Percentiles rank a stretch among this genome's conserved stretches.
Evolutionary conservation across 805 yeast genomes (phyloP).

Genomic region (Barnettozyma wickerhamii): DNA sequence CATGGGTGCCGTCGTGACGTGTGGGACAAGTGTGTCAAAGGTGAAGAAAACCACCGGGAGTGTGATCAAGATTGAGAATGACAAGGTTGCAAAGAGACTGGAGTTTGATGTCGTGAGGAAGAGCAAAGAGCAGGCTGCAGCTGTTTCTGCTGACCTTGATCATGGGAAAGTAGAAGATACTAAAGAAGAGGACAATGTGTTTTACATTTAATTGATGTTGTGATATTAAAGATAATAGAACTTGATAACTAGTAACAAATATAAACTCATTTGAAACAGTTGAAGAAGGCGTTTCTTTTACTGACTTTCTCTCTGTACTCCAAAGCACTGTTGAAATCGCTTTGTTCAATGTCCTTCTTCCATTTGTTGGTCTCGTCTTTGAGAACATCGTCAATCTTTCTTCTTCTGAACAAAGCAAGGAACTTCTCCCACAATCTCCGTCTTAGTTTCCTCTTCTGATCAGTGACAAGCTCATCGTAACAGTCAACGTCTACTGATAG

Average conservation of each 20-base stretch:
- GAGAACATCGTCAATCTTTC: background rate
- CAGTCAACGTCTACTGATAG: background rate
- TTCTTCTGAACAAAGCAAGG: background rate
- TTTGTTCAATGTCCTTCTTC: background rate
- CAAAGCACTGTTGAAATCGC: conserved; percentile 1
- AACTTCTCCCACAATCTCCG: background rate
- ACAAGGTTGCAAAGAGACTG: conserved; percentile 9
- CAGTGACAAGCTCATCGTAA: background rate
- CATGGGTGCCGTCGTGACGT: no score
- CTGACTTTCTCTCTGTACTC: conserved; percentile 1
- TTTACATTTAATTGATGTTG: background rate
- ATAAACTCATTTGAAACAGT: background rate
- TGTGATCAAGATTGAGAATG: conserved; percentile 5
- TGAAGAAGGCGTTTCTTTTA: conserved; percentile 4
- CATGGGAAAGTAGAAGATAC: background rate
- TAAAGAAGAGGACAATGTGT: conserved; percentile 5
- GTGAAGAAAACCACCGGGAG: conserved; percentile 9
- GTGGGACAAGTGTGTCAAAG: conserved; percentile 18
- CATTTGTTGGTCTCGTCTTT: background rate
- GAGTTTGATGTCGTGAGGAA: conserved; percentile 8
- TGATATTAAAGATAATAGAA: background rate
- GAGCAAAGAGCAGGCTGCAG: background rate
- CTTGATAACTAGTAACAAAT: background rate
- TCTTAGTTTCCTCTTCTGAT: no score
- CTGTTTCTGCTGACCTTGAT: no score